A percentile compares a stretch with the other conserved stretches of the same genome.
phyloP scores from a whole-genome alignment of 495 filamentous ascomycete genomes.

The Neurospora africana region DNA sequence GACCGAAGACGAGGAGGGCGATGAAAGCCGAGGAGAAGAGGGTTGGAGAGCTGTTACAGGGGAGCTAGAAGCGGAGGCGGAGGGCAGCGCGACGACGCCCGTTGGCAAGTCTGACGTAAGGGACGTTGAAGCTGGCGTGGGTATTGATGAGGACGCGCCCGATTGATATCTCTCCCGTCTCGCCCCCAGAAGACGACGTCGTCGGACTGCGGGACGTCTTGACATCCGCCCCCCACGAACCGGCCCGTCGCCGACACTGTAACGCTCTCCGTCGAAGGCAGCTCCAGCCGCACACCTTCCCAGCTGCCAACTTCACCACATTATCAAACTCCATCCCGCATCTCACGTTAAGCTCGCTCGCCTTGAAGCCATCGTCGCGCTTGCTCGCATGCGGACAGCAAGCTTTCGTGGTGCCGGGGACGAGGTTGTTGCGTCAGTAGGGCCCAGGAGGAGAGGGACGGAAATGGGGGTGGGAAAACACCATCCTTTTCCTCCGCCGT shows the following conservation, averaged over 20 bases:
- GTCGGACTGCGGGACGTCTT: not conserved
- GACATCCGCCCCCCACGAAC: not conserved
- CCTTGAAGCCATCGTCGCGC: not conserved
- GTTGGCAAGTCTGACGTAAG: not conserved
- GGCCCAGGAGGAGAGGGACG: not conserved
- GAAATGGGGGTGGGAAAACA: not conserved
- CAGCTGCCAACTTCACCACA: not conserved
- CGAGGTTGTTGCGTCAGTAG: no score
- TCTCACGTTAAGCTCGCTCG: not conserved
- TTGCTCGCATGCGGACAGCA: not conserved
- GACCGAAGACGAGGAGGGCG: not conserved
- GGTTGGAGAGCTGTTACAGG: not conserved
- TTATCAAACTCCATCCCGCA: not conserved
- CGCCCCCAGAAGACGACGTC: not conserved
- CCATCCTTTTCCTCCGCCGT: not conserved
- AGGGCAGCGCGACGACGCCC: not conserved
- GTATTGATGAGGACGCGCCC: not conserved
- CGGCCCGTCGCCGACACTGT: not conserved
- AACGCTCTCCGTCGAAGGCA: not conserved
- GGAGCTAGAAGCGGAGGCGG: not conserved
- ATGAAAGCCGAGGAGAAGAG: not conserved
- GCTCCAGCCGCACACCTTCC: not conserved
- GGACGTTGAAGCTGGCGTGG: not conserved
- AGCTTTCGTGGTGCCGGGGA: not conserved
- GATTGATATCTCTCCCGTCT: not conserved